Evolutionary conservation across 1,284 basidiomycete species (phyloP).

Genomic region (Ceraceosorus bombacis): DNA sequence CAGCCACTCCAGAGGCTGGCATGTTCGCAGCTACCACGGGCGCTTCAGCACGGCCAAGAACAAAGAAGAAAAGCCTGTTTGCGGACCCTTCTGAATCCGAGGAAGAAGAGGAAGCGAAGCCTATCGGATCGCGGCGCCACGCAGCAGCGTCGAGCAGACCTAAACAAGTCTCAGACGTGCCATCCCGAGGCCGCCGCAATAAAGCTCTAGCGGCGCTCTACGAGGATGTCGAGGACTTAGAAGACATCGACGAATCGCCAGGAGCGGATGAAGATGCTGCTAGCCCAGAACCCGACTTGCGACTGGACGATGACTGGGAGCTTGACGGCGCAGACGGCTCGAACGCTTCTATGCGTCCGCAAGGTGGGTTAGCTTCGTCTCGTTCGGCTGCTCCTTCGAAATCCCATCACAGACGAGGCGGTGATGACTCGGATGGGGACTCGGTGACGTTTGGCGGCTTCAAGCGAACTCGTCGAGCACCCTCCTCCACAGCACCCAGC

Average conservation of each 20-base stretch:
- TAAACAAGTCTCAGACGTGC: no score
- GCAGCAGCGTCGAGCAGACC: no score
- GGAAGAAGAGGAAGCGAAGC: conserved; percentile 2
- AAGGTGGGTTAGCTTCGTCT: background rate
- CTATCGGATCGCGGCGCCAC: background rate
- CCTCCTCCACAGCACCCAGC: background rate
- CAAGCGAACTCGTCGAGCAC: background rate
- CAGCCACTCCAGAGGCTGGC: background rate
- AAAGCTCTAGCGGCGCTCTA: no score
- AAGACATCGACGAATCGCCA: background rate
- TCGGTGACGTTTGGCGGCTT: conserved; percentile 1
- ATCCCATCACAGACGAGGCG: background rate
- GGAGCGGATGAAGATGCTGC: background rate
- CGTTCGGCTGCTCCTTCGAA: background rate
- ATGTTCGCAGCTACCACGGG: conserved; percentile 1
- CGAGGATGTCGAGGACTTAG: no score
- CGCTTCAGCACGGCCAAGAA: background rate
- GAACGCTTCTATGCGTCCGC: background rate
- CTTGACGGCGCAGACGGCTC: background rate
- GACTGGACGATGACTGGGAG: background rate
- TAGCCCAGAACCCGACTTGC: background rate
- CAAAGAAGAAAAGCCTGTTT: conserved; percentile 1
- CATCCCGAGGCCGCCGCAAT: background rate
- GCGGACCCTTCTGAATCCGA: conserved; percentile 1
- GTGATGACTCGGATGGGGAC: background rate